Evolutionary conservation across 169 alveolate genomes (phyloP).

Genomic region (Babesia bovis): DNA sequence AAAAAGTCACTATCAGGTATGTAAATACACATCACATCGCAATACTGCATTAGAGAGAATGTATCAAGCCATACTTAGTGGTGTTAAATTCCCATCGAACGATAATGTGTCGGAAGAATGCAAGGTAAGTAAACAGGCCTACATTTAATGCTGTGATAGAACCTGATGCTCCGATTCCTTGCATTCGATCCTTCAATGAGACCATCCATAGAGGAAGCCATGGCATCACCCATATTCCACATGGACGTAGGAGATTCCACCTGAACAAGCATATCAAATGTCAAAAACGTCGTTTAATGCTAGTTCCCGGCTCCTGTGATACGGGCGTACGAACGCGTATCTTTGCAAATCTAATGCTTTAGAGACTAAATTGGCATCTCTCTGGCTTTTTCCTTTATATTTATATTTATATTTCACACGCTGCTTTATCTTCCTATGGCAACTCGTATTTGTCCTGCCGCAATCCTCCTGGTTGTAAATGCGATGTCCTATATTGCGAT

Average conservation of each 20-base stretch:
- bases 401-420: not conserved
- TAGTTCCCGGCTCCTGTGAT: slow-evolving; percentile 2
- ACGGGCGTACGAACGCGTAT: slow-evolving; percentile 11
- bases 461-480: not conserved
- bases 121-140: slow-evolving; percentile 25
- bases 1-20: slow-evolving; percentile 62
- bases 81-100: slow-evolving; percentile 65
- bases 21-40: not conserved
- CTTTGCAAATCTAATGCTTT: not conserved
- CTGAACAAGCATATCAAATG: not conserved
- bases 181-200: slow-evolving; percentile 57
- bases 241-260: not conserved
- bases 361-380: not conserved
- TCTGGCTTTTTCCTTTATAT: not conserved
- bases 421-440: not conserved
- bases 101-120: slow-evolving; percentile 53
- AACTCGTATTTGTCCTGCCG: slow-evolving; percentile 28
- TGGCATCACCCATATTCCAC: slow-evolving; percentile 33
- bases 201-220: slow-evolving; percentile 69
- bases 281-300: slow-evolving; percentile 21
- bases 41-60: slow-evolving; percentile 48
- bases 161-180: slow-evolving; percentile 48
- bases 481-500: slow-evolving; percentile 19
- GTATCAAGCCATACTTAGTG: slow-evolving; percentile 56
- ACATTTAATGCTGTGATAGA: slow-evolving; percentile 7